Evolutionary conservation across 805 yeast genomes (phyloP), one percentile per base, ranked within the genome.

Genomic region (Nakazawaea wyomingensis): DNA sequence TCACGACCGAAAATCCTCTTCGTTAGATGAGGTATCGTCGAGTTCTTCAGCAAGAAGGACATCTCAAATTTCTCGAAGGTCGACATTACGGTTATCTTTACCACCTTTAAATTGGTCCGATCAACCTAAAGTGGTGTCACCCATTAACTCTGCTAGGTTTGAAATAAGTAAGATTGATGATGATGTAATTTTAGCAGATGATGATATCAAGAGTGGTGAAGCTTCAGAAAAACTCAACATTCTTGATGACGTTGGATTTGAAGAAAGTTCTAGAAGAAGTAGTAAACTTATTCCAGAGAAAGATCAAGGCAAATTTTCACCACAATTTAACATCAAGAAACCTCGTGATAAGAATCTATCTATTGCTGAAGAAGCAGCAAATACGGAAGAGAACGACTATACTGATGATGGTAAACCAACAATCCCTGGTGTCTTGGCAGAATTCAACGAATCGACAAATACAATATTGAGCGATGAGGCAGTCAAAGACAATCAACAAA

Each of bases 161-260:
- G 42, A 37, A 34, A 24, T 38, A 10, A 14, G 36, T 5, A 14
- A 43, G n/a, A n/a, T 34, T 21, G 46, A 43, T 21, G 46, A 43
- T 24, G 41, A 37, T 29, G 46, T 43, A 19, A 43, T 43, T 9
- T 43, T 43, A 34, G 46, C 46, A 5, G 46, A 43, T 14, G 43
- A 43, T 38, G 46, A 43, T 34, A 43, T 43, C 17, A 22, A 17
- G 7, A 31, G 27, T 24, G 42, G 42, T 1, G 36, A 39, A 16
- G 21, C 11, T n/a, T 31, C 42, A 3, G 26, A 14, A 8, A 39
- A 32, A 17, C 10, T 32, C n/a, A 19, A 26, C 6, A 21, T 35
- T 14, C 21, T 18, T 18, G 32, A 32, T 31, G 20, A 21, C 9
- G 22, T 20, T 31, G 36, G 17, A 17, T 18, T 30, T 2, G 36